Base-by-base conservation (phyloP, 176 grass and related monocot species). In the Coix lacrymajobi region DNA sequence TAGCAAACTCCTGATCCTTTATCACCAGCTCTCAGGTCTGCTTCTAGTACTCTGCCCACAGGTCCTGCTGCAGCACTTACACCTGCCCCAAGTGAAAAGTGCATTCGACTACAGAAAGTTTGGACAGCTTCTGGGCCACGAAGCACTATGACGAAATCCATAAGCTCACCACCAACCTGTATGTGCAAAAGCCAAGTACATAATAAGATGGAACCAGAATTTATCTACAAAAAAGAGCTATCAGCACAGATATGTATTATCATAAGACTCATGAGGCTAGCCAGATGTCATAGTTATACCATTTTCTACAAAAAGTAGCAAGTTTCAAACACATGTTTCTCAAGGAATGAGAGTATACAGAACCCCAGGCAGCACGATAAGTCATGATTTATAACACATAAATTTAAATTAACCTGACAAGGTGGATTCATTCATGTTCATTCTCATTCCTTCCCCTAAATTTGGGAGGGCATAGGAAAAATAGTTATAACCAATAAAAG, bases 131-230 rank as follows among this genome's bases (percentile, higher is more conserved):
- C 79, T 24, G 61, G 82, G 14, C 90, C 94, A 60, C 79, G 77
- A 73, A 97, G 92, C 81, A 97, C 94, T 73, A 97, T 79, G 30
- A 97, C 87, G 85, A 97, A 97, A 87, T 97, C 94, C 82, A 82
- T 92, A 41, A 97, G 83, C 37, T 94, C 92, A 52, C 87, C 85
- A 20, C 94, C 94, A 73, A 94, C 58, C 94, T 97, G 82, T 64
- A 76, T 12, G 41, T 83, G 37, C 38, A 75, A 80, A 81, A 81
- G 16, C 22, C 56, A 83, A 83, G 22, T 17, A 69, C 22, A 34
- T 61, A 80, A 34, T 61, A 80, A 75, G 30, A 76, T 75, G 62
- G 14, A 85, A 69, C 22, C 44, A 34, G 34, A 74, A 72, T 37
- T 36, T 37, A 84, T 8, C 7, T 25, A 5, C 5, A 16, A 12